Conservation (phyloP, 768 basidiomycete species). For the Leccinum fibrillosum region DNA sequence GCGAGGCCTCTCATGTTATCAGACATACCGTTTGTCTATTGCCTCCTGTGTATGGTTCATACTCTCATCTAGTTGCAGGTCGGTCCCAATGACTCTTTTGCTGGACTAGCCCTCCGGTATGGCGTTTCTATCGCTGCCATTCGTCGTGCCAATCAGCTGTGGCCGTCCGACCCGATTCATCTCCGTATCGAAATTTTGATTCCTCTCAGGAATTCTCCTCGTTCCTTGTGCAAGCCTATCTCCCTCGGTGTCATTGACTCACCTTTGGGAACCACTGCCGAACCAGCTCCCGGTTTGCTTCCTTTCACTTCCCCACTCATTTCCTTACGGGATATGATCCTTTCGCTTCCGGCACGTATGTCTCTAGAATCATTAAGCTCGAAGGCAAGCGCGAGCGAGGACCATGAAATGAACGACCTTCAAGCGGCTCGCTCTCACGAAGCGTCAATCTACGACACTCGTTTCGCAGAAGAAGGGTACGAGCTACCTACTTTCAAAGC, state of each 20-base stretch:
- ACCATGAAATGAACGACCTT: conserved; percentile 27
- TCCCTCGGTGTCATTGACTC: background rate
- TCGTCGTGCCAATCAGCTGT: conserved; percentile 86
- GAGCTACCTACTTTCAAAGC: conserved; percentile 16
- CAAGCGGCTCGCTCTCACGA: background rate
- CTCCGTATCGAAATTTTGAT: conserved; percentile 80
- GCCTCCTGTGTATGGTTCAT: background rate
- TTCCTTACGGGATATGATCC: conserved; percentile 19
- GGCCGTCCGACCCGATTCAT: conserved; percentile 91
- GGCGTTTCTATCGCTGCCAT: conserved; percentile 81
- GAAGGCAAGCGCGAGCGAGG: conserved; percentile 25
- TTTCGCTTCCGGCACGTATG: conserved; percentile 28
- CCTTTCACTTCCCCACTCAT: conserved; percentile 18
- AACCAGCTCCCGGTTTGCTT: conserved; percentile 1
- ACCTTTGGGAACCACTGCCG: background rate
- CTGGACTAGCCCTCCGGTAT: conserved; percentile 87
- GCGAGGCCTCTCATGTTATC: background rate
- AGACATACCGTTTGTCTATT: conserved; percentile 19
- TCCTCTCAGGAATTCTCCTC: conserved; percentile 37
- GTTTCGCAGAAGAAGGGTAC: conserved; percentile 4
- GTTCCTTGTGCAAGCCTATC: conserved; percentile 1
- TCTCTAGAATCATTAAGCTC: conserved; percentile 31
- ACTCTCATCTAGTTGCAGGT: conserved; percentile 44
- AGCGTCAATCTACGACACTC: background rate
- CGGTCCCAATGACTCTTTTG: conserved; percentile 69